Evolutionary conservation across 73 alveolate species (phyloP), one percentile per base, ranked within the genome.

Genomic region (Tetrahymena borealis): DNA sequence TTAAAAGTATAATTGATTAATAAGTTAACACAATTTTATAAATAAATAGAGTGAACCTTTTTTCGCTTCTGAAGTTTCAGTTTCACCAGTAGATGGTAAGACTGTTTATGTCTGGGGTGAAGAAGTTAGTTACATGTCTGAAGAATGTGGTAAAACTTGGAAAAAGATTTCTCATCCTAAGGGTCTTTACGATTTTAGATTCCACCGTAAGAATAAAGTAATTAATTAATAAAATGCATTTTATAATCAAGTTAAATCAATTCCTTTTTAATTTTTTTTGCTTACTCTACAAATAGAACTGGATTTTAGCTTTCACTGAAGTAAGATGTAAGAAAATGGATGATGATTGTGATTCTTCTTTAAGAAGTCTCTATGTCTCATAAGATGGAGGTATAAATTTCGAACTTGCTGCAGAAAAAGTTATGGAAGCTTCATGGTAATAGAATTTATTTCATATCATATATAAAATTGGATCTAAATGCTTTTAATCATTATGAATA

Each of bases 121-220:
- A 7, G 93, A 93, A 32, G 39, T 43, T 31, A 79, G 93, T 28
- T 93, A 39, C 79, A 32, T 39, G 4, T 39, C 95, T 39, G 78
- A 79, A 32, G 91, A 93, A 40, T 93, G 95, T 90, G 95, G 95
- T 32, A 93, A 79, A 41, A 85, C 93, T 13, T 93, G 91, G 37
- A 85, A 78, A 4, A 38, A 39, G n/a, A n/a, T 93, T 32, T 38
- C 35, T 24, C 95, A 93, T 93, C 93, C 60, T 32, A 33, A 31
- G 33, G 91, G 92, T 0, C 40, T 93, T 9, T 90, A 38, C 39
- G 95, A 93, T 93, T 85, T 93, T 13, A 93, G 78, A 40, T 39
- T 93, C 35, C 90, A 93, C 60, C 79, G 85, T 60, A 60, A n/a
- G 28, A 60, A 60, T 60, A 60, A 60, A 60, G 85, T 60, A 60